Evolutionary conservation across 2,329 filamentous ascomycete species (phyloP), one percentile per base, ranked within the genome.

Genomic region (Fusarium nisikadoi): DNA sequence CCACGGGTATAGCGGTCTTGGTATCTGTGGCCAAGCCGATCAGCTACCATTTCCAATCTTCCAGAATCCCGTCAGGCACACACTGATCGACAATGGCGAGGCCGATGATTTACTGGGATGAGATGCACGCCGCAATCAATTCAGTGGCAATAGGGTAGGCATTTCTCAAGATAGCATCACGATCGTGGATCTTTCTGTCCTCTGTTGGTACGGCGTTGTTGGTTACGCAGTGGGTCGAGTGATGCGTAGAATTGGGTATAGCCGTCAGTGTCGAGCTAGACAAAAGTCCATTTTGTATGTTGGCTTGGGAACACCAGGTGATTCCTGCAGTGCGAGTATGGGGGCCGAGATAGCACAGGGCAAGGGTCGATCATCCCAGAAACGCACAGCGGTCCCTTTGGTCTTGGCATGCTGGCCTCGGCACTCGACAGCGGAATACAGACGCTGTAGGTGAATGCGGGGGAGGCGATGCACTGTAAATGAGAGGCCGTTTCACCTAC

Each of bases 281-380:
- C 67, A 70, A 70, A 70, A 70, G 67, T 70, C 47, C 67, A 38
- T 50, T 27, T 39, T 70, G 47, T 46, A 46, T 27, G 58, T 36
- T 38, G 50, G n/a, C 47, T 49, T 49, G 29, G 46, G 49, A 20
- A n/a, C 49, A 43, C 53, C 65, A 47, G 41, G 52, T 64, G 50
- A 69, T 69, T 53, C 16, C 25, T 52, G 39, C 39, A 53, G 45
- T 23, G 7, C 20, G 25, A 38, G 36, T 29, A 46, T 43, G 33
- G 25, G 27, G 29, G 27, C 49, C 33, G 8, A 57, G 59, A 65
- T 63, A 50, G 58, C 33, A 39, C 49, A 16, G 33, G 33, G 23
- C 42, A 65, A 65, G 50, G 45, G 50, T 42, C 3, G 39, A 46
- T 47, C 16, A n/a, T 47, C 43, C 47, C n/a, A 46, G 52, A 49